Conservation (phyloP, 192 early-diverging fungal genomes). For the Backusella luteola region DNA sequence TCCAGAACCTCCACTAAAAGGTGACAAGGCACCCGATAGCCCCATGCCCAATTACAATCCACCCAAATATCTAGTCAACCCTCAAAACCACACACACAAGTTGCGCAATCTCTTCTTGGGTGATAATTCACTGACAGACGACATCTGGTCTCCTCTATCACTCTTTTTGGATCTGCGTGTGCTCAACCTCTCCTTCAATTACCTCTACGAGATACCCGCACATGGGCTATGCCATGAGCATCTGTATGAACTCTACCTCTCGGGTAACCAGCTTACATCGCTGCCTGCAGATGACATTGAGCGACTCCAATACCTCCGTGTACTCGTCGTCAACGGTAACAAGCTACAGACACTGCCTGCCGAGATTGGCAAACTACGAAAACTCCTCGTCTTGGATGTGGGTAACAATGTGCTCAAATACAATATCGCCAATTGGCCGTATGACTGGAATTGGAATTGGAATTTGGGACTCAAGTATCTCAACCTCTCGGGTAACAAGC, state of each 20-base stretch:
- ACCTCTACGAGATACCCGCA: conserved; percentile 79
- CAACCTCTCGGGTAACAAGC: conserved; percentile 89
- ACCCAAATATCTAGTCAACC: conserved; percentile 44
- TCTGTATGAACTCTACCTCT: conserved; percentile 75
- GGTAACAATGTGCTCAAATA: conserved; percentile 88
- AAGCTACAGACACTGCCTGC: conserved; percentile 87
- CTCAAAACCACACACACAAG: conserved; percentile 48
- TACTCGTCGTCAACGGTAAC: conserved; percentile 87
- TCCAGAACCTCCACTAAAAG: conserved; percentile 59
- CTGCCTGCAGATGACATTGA: conserved; percentile 87
- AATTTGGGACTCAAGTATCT: conserved; percentile 86
- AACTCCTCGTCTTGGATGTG: conserved; percentile 77
- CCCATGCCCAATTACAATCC: conserved; percentile 50
- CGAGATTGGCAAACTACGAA: conserved; percentile 82
- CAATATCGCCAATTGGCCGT: conserved; percentile 93
- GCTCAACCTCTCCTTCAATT: conserved; percentile 81
- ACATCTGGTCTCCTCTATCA: conserved; percentile 72
- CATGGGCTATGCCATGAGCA: conserved; percentile 72
- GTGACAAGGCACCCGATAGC: not conserved
- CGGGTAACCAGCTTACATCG: conserved; percentile 79
- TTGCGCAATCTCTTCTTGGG: conserved; percentile 68
- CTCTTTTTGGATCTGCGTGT: conserved; percentile 71
- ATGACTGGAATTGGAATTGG: conserved; percentile 98
- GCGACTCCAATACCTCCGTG: conserved; percentile 60
- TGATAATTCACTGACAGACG: conserved; percentile 82